These are phyloP conservation scores for Rosellinia necatrix DNA, from an alignment of 2,329 filamentous ascomycete genomes.

Conservation along the genomic window DNA sequence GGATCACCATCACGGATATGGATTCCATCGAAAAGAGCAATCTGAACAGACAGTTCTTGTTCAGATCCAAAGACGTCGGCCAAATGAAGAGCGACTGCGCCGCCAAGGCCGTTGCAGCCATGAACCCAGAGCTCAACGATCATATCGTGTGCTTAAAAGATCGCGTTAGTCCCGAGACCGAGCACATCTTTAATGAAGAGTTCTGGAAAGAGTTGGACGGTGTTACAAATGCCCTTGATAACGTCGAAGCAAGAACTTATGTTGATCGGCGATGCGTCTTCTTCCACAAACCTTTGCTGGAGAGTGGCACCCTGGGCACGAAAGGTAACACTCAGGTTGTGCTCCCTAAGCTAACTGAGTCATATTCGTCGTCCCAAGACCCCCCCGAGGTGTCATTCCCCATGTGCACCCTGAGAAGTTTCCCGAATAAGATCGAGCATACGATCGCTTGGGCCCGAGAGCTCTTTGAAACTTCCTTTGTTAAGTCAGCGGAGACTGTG, in stretches of 20 bases:
- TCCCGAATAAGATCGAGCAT: conserved; percentile 98
- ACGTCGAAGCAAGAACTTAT: conserved; percentile 94
- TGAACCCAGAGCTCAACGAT: conserved; percentile 91
- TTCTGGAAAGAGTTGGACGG: conserved; percentile 90
- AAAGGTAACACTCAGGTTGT: conserved; percentile 99
- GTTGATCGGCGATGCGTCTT: conserved; percentile 96
- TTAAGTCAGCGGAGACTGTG: conserved; percentile 89
- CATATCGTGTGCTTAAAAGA: conserved; percentile 88
- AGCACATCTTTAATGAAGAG: conserved; percentile 89
- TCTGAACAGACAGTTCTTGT: conserved; percentile 94
- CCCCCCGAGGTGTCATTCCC: conserved; percentile 98
- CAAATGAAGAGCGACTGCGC: conserved; percentile 97
- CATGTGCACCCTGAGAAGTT: conserved; percentile 96
- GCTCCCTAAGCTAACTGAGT: conserved; percentile 88
- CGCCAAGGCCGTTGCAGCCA: conserved; percentile 83
- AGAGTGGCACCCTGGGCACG: conserved; percentile 97
- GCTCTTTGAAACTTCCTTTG: conserved; percentile 91
- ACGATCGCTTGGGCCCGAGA: conserved; percentile 98
- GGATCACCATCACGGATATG: conserved; percentile 94
- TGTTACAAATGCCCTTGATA: conserved; percentile 96
- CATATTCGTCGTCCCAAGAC: conserved; percentile 96
- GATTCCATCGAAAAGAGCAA: conserved; percentile 99
- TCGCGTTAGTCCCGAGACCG: conserved; percentile 87
- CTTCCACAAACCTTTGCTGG: conserved; percentile 94
- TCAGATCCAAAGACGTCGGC: conserved; percentile 91